A percentile compares a stretch with the other conserved stretches of the same genome.
phyloP scores from a whole-genome alignment of 1,139 yeast genomes.

The Sugiyamaella sp. region DNA sequence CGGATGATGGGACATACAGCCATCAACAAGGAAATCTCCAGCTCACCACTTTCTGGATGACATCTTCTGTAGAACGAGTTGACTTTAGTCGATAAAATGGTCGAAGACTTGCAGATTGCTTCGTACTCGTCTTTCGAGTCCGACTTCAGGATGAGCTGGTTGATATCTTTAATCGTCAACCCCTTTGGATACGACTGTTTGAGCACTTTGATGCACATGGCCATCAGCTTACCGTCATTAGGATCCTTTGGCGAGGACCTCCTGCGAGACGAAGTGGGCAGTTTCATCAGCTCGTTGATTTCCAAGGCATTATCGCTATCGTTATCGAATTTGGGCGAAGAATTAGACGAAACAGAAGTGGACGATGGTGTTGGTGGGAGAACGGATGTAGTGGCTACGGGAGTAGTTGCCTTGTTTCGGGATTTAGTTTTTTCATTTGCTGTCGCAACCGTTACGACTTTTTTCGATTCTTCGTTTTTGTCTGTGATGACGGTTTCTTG shows the following conservation, averaged over 20 bases:
- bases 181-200: constrained; percentile 34
- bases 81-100: constrained; percentile 41
- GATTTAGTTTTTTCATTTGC: not conserved
- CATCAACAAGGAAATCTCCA: constrained; percentile 22
- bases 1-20: constrained; percentile 36
- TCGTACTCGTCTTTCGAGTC: constrained; percentile 9
- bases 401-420: no score
- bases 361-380: not conserved
- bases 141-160: constrained; percentile 29
- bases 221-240: constrained; percentile 31
- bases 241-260: constrained; percentile 13
- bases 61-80: constrained; percentile 40
- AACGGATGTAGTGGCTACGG: not conserved
- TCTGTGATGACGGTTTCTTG: no score
- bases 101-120: constrained; percentile 36
- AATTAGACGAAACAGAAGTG: not conserved
- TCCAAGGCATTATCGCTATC: not conserved
- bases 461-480: no score
- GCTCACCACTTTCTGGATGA: constrained; percentile 26
- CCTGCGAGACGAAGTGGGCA: constrained; percentile 3
- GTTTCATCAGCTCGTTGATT: no score
- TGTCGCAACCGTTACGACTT: no score
- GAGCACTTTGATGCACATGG: constrained; percentile 34
- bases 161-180: constrained; percentile 40
- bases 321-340: not conserved